Evolutionary conservation across 176 grass and related monocot genomes (phyloP).

Genomic region (Aegilops speltoides): DNA sequence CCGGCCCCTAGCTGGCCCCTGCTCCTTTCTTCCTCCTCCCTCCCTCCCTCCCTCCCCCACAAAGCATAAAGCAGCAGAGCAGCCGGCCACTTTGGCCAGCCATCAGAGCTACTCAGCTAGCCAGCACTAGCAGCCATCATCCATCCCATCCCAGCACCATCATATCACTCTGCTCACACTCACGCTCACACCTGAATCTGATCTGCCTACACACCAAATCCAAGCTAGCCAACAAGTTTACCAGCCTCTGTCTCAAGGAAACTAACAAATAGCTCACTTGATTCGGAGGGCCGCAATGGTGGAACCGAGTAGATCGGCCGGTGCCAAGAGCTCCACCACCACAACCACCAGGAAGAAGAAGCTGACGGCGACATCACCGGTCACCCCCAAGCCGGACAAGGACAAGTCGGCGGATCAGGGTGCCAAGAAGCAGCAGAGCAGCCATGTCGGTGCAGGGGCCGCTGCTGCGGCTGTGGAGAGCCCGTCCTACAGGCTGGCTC

Average conservation of each 20-base stretch:
- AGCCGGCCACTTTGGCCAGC: not conserved
- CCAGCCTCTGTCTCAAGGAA: not conserved
- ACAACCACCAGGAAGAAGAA: slow-evolving; percentile 2
- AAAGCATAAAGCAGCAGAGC: slow-evolving; percentile 23
- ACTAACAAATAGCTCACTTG: too few species aligned
- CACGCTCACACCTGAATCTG: not conserved
- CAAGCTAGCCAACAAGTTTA: not conserved
- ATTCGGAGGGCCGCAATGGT: slow-evolving; percentile 13
- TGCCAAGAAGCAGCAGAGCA: slow-evolving; percentile 20
- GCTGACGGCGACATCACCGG: not conserved
- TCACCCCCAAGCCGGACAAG: not conserved
- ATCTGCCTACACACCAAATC: not conserved
- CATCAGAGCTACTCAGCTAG: not conserved
- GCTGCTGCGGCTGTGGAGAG: slow-evolving; percentile 21
- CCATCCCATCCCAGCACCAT: not conserved
- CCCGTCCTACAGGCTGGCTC: slow-evolving; percentile 69
- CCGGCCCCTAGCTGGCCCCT: not conserved
- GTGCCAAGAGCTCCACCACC: not conserved
- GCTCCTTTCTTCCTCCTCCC: not conserved
- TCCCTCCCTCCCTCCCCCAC: not conserved
- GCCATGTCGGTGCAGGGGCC: not conserved
- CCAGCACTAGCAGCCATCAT: not conserved
- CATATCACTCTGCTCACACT: not conserved
- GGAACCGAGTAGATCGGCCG: slow-evolving; percentile 23
- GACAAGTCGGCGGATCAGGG: not conserved